Conservation (phyloP, 495 filamentous ascomycete species). For the Penicillium angulare region DNA sequence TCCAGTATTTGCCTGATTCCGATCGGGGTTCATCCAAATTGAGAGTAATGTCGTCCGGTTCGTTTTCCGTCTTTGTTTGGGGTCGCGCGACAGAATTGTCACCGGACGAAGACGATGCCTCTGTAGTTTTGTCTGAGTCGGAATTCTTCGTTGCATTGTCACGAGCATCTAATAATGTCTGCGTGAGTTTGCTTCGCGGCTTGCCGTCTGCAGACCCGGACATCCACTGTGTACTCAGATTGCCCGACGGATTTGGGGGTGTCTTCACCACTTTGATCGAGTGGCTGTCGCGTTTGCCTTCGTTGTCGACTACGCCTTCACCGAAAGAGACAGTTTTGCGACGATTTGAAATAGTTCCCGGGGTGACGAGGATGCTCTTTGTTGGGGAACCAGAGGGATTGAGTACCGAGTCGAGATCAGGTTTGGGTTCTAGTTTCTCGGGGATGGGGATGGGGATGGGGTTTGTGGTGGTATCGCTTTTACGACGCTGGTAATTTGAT, state of each 20-base stretch:
- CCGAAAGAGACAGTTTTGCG: conserved; percentile 93
- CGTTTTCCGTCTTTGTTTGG: conserved; percentile 19
- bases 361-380: conserved; percentile 85
- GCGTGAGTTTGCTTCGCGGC: conserved; percentile 46
- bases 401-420: conserved; percentile 24
- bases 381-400: conserved; percentile 57
- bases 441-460: conserved; percentile 15
- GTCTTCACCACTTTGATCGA: conserved; percentile 31
- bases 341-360: conserved; percentile 72
- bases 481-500: conserved; percentile 19
- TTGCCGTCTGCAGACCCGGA: conserved; percentile 49
- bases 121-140: conserved; percentile 12
- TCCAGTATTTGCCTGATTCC: conserved; percentile 91
- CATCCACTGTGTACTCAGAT: conserved; percentile 65
- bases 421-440: conserved; percentile 23
- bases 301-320: conserved; percentile 62
- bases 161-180: conserved; percentile 45
- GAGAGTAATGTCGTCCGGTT: conserved; percentile 60
- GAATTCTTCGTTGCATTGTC: conserved; percentile 32
- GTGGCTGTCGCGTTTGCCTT: conserved; percentile 43
- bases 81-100: conserved; percentile 2
- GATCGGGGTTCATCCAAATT: conserved; percentile 81
- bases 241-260: conserved; percentile 49
- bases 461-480: conserved; percentile 22
- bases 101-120: conserved; percentile 12